A percentile compares a stretch with the other conserved stretches of the same genome.
Evolutionary conservation across 108 stramenopile species (phyloP).

Genomic region (Bacterosira constricta): DNA sequence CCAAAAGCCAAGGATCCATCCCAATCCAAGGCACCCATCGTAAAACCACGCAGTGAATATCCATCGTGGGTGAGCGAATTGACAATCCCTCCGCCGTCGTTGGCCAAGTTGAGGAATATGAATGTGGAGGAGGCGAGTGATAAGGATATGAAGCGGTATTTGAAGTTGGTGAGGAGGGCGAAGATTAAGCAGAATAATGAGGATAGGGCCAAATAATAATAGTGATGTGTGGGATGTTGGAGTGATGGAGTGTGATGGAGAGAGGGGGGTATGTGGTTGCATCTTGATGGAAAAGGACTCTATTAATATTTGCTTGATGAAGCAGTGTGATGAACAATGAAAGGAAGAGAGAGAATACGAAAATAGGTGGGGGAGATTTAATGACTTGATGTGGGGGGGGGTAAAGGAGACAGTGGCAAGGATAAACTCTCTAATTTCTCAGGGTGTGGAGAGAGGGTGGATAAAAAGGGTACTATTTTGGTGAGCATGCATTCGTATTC

Average conservation of each 20-base stretch:
- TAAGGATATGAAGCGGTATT: conserved; percentile 60
- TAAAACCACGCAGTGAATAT: conserved; percentile 54
- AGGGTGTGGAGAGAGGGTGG: no score
- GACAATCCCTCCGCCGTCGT: conserved; percentile 40
- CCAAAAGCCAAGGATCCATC: conserved; percentile 45
- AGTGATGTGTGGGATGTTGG: no score
- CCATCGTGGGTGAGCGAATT: conserved; percentile 65
- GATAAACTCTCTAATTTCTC: neutral
- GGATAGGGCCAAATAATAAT: neutral
- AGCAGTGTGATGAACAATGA: neutral
- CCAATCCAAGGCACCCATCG: conserved; percentile 24
- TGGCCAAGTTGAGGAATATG: conserved; percentile 65
- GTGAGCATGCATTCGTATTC: no score
- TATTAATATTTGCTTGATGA: no score
- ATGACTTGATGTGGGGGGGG: neutral
- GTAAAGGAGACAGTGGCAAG: neutral
- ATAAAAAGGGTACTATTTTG: no score
- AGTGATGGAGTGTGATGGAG: no score
- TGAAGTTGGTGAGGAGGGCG: conserved; percentile 66
- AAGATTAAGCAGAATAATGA: conserved; percentile 60
- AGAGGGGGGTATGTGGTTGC: neutral
- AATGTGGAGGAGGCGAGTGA: conserved; percentile 63
- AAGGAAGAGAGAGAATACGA: neutral
- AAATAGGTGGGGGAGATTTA: neutral
- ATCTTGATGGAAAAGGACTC: no score